Evolutionary conservation across 768 basidiomycete species (phyloP).

Genomic region (Mrakia blollopis): DNA sequence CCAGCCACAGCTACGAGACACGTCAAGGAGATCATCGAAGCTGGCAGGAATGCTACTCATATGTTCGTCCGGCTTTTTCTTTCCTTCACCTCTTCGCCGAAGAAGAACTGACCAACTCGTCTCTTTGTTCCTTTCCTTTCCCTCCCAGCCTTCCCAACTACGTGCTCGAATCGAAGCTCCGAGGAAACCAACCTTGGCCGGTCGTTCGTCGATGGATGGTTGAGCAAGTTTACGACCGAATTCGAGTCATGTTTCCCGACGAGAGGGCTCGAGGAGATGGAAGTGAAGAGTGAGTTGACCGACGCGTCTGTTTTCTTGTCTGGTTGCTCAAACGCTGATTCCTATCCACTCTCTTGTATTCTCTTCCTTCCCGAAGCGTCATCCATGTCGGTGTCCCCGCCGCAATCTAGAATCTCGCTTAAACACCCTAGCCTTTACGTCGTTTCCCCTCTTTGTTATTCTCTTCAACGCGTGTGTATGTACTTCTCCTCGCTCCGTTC

Average conservation of each 20-base stretch:
- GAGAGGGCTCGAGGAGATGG: constrained; percentile 53
- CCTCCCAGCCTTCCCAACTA: constrained; percentile 35
- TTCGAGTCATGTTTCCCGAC: constrained; percentile 57
- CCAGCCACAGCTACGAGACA: constrained; percentile 43
- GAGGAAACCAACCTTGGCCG: constrained; percentile 45
- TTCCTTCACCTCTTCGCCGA: not conserved
- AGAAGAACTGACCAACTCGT: not conserved
- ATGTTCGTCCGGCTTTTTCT: constrained; percentile 49
- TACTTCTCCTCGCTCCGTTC: too few relatives aligned
- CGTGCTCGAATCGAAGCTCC: constrained; percentile 38
- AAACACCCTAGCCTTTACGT: too few relatives aligned
- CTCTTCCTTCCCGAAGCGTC: not conserved
- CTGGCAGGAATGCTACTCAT: constrained; percentile 51
- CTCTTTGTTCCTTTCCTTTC: constrained; percentile 5
- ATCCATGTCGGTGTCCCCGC: not conserved
- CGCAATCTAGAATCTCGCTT: not conserved
- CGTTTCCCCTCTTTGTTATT: too few relatives aligned
- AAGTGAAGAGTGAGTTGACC: constrained; percentile 53
- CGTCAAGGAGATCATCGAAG: constrained; percentile 49
- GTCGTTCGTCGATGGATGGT: constrained; percentile 55
- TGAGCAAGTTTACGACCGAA: constrained; percentile 59
- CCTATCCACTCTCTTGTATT: not conserved
- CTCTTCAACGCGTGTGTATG: too few relatives aligned
- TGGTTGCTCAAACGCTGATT: not conserved
- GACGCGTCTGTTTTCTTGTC: not conserved